Conservation (phyloP, 1,284 basidiomycete genomes). For the Anthracocystis panici-leucophaei region DNA sequence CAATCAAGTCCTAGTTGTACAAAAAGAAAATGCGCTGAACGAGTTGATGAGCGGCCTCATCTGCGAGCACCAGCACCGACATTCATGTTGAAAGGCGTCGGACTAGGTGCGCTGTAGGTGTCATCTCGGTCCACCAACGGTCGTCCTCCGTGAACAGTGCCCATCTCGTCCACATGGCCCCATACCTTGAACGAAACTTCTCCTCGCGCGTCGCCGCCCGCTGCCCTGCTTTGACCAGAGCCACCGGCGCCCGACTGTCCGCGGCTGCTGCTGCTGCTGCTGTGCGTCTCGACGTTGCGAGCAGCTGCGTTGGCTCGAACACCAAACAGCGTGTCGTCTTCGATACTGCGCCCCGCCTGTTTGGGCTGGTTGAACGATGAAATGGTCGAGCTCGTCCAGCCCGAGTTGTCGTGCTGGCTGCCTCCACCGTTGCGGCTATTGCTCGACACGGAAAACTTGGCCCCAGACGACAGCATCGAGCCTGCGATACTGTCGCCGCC, state of each 20-base stretch:
- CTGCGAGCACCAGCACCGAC: conserved; percentile 18
- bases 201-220: conserved; percentile 15
- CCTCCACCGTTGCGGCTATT: conserved; percentile 41
- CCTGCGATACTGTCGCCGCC: conserved; percentile 35
- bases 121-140: conserved; percentile 57
- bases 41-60: conserved; percentile 3
- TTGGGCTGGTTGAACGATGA: conserved; percentile 51
- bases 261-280: conserved; percentile 7
- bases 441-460: conserved; percentile 47
- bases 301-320: conserved; percentile 44
- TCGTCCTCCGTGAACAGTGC: conserved; percentile 59
- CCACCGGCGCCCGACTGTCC: conserved; percentile 8
- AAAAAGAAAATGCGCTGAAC: neutral
- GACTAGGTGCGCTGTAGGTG: conserved; percentile 61
- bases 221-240: conserved; percentile 1
- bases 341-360: conserved; percentile 52
- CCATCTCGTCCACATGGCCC: conserved; percentile 57
- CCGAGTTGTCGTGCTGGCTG: conserved; percentile 42
- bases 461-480: conserved; percentile 42
- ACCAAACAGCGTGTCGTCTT: conserved; percentile 67
- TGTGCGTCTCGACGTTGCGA: conserved; percentile 14
- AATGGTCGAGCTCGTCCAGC: conserved; percentile 53
- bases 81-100: conserved; percentile 57
- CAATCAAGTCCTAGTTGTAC: conserved; percentile 3
- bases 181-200: conserved; percentile 49